A percentile compares a stretch with the other conserved stretches of the same genome.
phyloP scores from a whole-genome alignment of 163 green algal species.

The Chlorella variabilis region DNA sequence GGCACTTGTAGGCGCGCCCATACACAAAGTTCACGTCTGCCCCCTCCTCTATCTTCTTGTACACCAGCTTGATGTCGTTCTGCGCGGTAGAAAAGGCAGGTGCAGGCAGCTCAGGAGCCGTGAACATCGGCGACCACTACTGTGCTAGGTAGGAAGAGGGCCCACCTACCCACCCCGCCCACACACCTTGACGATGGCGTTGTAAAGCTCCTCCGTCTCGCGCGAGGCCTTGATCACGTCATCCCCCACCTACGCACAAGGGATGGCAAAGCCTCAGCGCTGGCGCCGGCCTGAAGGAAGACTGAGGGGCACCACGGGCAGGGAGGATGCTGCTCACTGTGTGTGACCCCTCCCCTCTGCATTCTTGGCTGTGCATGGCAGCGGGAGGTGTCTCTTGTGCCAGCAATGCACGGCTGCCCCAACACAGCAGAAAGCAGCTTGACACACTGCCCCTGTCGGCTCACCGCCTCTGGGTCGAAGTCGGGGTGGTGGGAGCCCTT shows the following conservation, averaged over 20 bases:
- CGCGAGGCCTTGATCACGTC: constrained; percentile 47
- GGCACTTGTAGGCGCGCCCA: constrained; percentile 77
- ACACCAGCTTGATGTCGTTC: constrained; percentile 63
- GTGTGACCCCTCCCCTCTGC: no score
- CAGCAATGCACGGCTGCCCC: background rate
- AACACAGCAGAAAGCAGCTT: constrained; percentile 57
- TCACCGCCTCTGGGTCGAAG: constrained; percentile 80
- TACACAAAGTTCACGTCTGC: constrained; percentile 96
- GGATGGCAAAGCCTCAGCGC: background rate
- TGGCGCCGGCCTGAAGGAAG: no score
- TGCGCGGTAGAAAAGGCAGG: no score
- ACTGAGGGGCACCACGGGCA: no score
- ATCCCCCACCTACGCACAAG: background rate
- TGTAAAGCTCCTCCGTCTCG: constrained; percentile 92
- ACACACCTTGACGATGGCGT: constrained; percentile 85
- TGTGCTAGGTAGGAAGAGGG: no score
- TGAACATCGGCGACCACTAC: no score
- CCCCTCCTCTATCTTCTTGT: constrained; percentile 90
- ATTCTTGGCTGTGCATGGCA: no score
- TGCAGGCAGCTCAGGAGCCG: background rate
- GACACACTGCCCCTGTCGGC: constrained; percentile 49
- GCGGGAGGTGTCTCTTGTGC: no score
- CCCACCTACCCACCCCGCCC: no score
- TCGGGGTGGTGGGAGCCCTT: constrained; percentile 87
- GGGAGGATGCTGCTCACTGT: no score